Conservation (phyloP, 2,329 filamentous ascomycete genomes). For the Seiridium cupressi region DNA sequence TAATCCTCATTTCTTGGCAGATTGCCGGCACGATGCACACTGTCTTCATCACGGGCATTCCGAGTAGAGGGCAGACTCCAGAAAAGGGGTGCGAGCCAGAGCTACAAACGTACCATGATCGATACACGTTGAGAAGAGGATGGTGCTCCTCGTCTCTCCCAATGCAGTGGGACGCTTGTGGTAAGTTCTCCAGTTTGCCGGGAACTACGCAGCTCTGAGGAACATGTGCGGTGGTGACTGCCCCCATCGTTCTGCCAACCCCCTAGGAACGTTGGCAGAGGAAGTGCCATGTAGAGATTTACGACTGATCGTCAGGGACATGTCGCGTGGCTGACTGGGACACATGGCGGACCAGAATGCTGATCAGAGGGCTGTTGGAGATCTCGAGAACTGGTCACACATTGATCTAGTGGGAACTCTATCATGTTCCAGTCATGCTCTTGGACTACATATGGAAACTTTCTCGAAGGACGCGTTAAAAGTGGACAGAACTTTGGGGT, state of each 20-base stretch:
- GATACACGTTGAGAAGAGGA: background rate
- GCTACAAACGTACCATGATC: background rate
- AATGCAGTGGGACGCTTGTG: background rate
- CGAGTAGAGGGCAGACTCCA: background rate
- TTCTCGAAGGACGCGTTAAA: background rate
- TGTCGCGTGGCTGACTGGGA: too few species aligned
- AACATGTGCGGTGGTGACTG: background rate
- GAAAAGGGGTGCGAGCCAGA: background rate
- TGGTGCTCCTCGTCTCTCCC: background rate
- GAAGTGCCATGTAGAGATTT: too few species aligned
- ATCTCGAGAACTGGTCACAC: background rate
- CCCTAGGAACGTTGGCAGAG: too few species aligned
- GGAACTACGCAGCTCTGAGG: background rate
- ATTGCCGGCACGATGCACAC: too few species aligned
- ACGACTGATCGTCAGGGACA: too few species aligned
- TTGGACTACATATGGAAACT: background rate
- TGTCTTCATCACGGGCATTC: background rate
- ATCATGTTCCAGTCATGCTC: background rate
- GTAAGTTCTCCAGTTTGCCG: background rate
- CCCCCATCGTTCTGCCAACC: background rate
- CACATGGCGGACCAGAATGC: background rate
- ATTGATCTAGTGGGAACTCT: background rate
- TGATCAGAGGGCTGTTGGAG: background rate
- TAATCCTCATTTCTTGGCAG: background rate
- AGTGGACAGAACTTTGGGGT: background rate